These are phyloP conservation scores for Breviolum minutum DNA, from an alignment of 73 alveolate genomes.

Conservation along the genomic window DNA sequence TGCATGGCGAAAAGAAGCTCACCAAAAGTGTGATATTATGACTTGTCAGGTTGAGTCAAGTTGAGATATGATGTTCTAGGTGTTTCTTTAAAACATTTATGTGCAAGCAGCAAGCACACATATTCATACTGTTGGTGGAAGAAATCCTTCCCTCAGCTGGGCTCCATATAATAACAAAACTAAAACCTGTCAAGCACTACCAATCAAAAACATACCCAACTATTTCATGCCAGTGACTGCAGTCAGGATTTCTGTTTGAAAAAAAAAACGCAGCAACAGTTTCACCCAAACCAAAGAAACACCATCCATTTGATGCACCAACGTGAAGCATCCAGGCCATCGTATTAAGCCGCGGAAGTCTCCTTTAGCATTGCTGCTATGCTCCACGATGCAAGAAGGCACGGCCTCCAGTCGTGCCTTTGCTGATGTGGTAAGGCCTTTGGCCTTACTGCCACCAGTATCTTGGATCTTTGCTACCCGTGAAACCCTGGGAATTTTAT, in stretches of 20 bases:
- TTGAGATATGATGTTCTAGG: too few species aligned
- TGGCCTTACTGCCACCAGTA: slow-evolving; percentile 36
- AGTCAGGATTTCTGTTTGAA: not conserved
- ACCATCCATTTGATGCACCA: not conserved
- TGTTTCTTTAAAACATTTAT: too few species aligned
- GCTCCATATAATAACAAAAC: too few species aligned
- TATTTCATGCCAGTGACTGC: not conserved
- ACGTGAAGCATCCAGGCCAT: not conserved
- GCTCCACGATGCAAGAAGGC: not conserved
- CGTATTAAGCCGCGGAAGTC: slow-evolving; percentile 27
- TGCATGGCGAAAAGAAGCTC: not conserved
- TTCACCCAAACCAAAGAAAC: too few species aligned
- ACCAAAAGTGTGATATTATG: not conserved
- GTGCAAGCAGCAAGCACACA: not conserved
- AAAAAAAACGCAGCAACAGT: not conserved
- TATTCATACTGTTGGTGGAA: not conserved
- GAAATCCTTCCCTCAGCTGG: too few species aligned
- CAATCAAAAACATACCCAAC: too few species aligned
- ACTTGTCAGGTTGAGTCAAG: too few species aligned
- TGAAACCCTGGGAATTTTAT: not conserved
- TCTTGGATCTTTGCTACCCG: not conserved
- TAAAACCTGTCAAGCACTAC: too few species aligned
- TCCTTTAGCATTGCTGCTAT: slow-evolving; percentile 28
- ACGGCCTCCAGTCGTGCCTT: not conserved
- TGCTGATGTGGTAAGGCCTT: slow-evolving; percentile 12